Conservation (phyloP, 495 filamentous ascomycete species). For the Amorphotheca resinae region DNA sequence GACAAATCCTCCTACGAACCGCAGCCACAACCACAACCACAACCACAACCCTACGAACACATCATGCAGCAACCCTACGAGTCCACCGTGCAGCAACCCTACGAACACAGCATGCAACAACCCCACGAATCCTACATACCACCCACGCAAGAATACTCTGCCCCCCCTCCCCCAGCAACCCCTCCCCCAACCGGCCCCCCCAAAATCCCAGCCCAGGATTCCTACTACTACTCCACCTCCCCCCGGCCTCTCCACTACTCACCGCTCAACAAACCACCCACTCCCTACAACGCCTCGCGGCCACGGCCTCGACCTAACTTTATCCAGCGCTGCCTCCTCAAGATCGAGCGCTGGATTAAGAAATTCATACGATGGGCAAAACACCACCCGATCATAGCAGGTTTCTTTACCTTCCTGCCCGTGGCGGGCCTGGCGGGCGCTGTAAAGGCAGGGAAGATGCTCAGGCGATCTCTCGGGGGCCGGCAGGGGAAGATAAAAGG, state of each 20-base stretch:
- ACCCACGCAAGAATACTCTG: too few species aligned
- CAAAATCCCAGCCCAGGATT: constrained; percentile 2
- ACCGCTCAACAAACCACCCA: constrained; percentile 9
- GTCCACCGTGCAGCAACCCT: too few species aligned
- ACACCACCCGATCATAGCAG: constrained; percentile 14
- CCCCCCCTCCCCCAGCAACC: background rate
- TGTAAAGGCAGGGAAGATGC: background rate
- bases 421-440: constrained; percentile 3
- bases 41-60: too few species aligned
- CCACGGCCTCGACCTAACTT: constrained; percentile 12
- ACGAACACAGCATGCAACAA: too few species aligned
- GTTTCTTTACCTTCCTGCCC: constrained; percentile 11
- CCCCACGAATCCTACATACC: too few species aligned
- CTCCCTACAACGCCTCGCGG: constrained; percentile 9
- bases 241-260: constrained; percentile 15
- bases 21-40: too few species aligned
- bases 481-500: too few species aligned
- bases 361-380: constrained; percentile 7
- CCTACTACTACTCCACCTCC: constrained; percentile 12
- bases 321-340: constrained; percentile 5
- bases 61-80: too few species aligned
- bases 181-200: background rate
- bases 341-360: constrained; percentile 7
- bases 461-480: too few species aligned
- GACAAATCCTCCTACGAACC: too few species aligned